Base-by-base conservation (phyloP, 306 rosid species). In the Cicer yamashitae region DNA sequence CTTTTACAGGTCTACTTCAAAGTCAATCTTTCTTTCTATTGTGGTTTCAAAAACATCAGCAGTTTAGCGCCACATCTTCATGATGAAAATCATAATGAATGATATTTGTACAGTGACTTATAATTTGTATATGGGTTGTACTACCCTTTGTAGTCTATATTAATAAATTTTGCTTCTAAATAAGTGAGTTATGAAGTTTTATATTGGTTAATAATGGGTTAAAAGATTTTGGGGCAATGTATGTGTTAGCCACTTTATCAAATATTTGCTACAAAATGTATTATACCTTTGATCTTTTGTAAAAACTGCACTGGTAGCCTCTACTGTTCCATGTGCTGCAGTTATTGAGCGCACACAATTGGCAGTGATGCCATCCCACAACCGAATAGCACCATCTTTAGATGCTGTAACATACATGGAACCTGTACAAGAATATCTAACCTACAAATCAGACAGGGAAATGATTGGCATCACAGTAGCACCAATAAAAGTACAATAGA, bases 301-400 rank as follows among this genome's bases (percentile, higher is more conserved):
- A 81, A 94, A 94, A 74, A 67, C 84, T 78, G 96, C 97, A 82
- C 98, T 88, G 58, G 94, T 94, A 67, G 87, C 91, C 84, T 94
- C 98, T 14, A 85, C 81, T 14, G 88, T 79, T 74, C 91, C 94
- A 79, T 94, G 98, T 67, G 96, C 94, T 74, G 86, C 91, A 50
- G 73, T 85, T 70, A 94, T 86, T 67, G 93, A 78, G 64, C 93
- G 90, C 71, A 86, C 85, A 79, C 96, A 91, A 71, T 73, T 82
- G 45, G 97, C 94, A 82, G 88, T 87, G 77, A 88, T 72, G 69
- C 97, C 97, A 81, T 94, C 97, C 98, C 97, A 94, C 80, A 94
- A 66, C 52, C 93, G 89, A 79, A 94, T 77, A 38, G 87, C 86
- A 70, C 97, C 91, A 50, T 91, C 94, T 86, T 94, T 91, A 20